Evolutionary conservation across 495 filamentous ascomycete genomes (phyloP).

Genomic region (Amphirosellinia nigrospora): DNA sequence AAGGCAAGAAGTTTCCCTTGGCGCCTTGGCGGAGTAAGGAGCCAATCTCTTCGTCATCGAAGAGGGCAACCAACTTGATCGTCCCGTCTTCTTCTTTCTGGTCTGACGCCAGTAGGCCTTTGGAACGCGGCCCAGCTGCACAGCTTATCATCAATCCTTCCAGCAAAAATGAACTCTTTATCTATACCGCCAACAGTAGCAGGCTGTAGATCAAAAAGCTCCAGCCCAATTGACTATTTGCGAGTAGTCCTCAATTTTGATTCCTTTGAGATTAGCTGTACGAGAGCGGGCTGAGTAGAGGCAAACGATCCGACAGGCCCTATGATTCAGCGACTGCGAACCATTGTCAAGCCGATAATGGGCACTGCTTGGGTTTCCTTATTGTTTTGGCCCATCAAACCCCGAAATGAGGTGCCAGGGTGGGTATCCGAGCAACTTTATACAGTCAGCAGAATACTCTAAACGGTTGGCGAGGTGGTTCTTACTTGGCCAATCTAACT

Average conservation of each 20-base stretch:
- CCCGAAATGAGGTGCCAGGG: constrained; percentile 93
- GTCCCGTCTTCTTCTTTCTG: constrained; percentile 56
- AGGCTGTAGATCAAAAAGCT: constrained; percentile 90
- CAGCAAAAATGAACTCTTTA: constrained; percentile 93
- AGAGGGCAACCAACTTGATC: constrained; percentile 87
- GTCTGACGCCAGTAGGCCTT: constrained; percentile 73
- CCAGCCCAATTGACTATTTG: constrained; percentile 93
- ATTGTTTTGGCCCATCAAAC: constrained; percentile 79
- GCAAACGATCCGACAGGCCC: constrained; percentile 67
- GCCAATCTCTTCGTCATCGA: constrained; percentile 97
- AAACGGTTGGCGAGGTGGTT: not conserved
- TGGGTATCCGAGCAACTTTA: constrained; percentile 84
- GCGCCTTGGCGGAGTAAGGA: constrained; percentile 90
- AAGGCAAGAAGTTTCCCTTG: constrained; percentile 81
- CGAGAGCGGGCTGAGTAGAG: constrained; percentile 82
- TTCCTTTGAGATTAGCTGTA: constrained; percentile 78
- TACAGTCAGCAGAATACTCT: constrained; percentile 28
- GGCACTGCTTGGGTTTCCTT: constrained; percentile 93
- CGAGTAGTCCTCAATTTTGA: constrained; percentile 69
- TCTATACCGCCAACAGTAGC: constrained; percentile 84
- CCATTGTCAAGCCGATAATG: constrained; percentile 82
- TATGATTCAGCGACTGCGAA: constrained; percentile 44
- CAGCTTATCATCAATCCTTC: constrained; percentile 95
- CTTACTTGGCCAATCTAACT: constrained; percentile 83
- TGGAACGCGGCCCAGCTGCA: constrained; percentile 92